Conservation (phyloP, 305 asterid genomes). For the Caryopteris hybrid region DNA sequence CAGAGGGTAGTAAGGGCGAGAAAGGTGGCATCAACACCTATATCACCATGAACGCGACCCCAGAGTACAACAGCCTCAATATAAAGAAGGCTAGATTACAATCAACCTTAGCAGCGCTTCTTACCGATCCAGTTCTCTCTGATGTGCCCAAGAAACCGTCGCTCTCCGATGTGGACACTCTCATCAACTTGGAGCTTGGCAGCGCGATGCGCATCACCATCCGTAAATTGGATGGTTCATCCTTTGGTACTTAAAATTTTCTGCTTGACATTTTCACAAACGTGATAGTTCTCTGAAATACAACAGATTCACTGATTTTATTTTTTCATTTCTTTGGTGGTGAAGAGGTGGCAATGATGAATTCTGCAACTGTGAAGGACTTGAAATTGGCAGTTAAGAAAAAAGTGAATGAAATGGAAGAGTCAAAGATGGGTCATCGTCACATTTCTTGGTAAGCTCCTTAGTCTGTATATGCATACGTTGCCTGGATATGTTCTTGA, state of each 20-base stretch:
- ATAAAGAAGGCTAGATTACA: conserved; percentile 61
- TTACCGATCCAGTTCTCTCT: conserved; percentile 68
- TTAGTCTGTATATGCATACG: background rate
- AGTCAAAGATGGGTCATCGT: conserved; percentile 82
- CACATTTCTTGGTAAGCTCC: conserved; percentile 71
- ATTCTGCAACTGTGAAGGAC: conserved; percentile 68
- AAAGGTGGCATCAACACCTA: conserved; percentile 14
- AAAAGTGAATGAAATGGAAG: conserved; percentile 63
- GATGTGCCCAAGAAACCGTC: conserved; percentile 75
- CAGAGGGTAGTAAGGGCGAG: conserved; percentile 11
- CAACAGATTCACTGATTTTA: background rate
- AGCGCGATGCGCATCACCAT: conserved; percentile 89
- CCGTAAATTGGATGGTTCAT: conserved; percentile 59
- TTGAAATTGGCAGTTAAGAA: conserved; percentile 65
- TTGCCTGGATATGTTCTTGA: background rate
- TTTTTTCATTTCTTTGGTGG: background rate
- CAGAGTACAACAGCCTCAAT: conserved; percentile 51
- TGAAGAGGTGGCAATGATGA: conserved; percentile 70
- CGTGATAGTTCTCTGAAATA: conserved; percentile 9
- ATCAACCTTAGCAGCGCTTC: conserved; percentile 64
- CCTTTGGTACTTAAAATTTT: conserved; percentile 40
- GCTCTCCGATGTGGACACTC: conserved; percentile 77
- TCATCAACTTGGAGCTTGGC: conserved; percentile 82
- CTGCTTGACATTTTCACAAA: conserved; percentile 36
- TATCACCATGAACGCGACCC: conserved; percentile 16